These are phyloP conservation scores for Conticribra weissflogii DNA, from an alignment of 108 stramenopile species.

Conservation along the genomic window DNA sequence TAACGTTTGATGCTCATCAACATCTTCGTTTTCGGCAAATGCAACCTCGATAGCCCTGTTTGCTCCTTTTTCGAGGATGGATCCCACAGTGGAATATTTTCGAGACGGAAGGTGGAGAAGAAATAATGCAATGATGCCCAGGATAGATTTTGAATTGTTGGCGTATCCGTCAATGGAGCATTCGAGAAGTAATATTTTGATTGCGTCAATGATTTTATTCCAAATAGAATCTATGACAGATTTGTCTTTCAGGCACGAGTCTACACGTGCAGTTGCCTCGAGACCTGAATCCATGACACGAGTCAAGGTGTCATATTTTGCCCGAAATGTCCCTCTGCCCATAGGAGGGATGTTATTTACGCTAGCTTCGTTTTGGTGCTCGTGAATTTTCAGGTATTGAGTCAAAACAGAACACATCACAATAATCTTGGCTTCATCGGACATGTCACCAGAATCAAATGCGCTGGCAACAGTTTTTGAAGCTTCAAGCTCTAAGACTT, in stretches of 20 bases:
- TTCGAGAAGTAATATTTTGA: constrained; percentile 34
- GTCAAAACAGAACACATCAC: constrained; percentile 57
- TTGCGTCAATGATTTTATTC: constrained; percentile 35
- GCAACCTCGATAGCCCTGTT: constrained; percentile 43
- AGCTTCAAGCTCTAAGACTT: constrained; percentile 65
- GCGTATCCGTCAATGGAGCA: constrained; percentile 25
- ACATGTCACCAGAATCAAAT: constrained; percentile 45
- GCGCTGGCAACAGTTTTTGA: constrained; percentile 53
- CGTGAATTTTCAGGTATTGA: constrained; percentile 38
- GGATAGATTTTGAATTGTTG: constrained; percentile 43
- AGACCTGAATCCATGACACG: constrained; percentile 55
- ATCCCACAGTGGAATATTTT: constrained; percentile 31
- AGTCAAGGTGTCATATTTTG: constrained; percentile 55
- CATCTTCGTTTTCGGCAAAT: constrained; percentile 19
- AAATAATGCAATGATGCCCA: constrained; percentile 44
- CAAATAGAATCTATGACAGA: constrained; percentile 40
- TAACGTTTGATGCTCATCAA: constrained; percentile 24
- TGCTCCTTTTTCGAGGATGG: constrained; percentile 44
- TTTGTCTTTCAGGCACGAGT: constrained; percentile 18
- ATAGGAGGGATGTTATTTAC: background rate
- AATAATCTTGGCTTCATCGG: constrained; percentile 49
- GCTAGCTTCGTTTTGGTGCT: background rate
- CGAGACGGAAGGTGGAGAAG: constrained; percentile 26
- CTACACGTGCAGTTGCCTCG: constrained; percentile 46
- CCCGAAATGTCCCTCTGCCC: constrained; percentile 19